Evolutionary conservation across 2,329 filamentous ascomycete species (phyloP).

Genomic region (Fusarium zealandicum): DNA sequence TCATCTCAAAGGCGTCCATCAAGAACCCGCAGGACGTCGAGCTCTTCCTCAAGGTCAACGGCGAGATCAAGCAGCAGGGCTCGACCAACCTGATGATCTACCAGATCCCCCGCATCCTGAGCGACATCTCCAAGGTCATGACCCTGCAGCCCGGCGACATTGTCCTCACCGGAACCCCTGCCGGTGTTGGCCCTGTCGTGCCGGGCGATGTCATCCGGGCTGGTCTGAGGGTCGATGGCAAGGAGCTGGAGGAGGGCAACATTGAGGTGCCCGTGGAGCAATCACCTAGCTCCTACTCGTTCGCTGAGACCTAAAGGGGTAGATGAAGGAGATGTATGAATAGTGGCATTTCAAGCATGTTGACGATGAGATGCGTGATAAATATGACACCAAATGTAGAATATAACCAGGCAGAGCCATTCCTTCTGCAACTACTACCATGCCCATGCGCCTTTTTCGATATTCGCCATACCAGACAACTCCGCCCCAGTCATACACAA

Average conservation of each 20-base stretch:
- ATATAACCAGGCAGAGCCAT: constrained; percentile 9
- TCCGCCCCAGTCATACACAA: neutral
- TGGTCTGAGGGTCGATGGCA: constrained; percentile 79
- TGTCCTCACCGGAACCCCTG: constrained; percentile 94
- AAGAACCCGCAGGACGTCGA: constrained; percentile 88
- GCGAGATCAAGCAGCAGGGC: constrained; percentile 78
- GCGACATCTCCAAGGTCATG: constrained; percentile 95
- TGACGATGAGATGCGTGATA: constrained; percentile 2
- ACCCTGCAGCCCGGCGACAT: constrained; percentile 91
- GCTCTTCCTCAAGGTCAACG: constrained; percentile 86
- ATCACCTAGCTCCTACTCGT: constrained; percentile 78
- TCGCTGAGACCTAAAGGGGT: constrained; percentile 68
- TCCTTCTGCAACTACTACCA: neutral
- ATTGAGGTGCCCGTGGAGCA: constrained; percentile 87
- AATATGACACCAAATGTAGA: constrained; percentile 13
- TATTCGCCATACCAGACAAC: neutral
- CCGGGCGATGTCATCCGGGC: constrained; percentile 88
- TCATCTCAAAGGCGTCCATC: constrained; percentile 82
- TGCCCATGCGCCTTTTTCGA: constrained; percentile 3
- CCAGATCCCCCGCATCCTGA: constrained; percentile 83
- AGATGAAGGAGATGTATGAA: neutral
- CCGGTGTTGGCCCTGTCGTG: constrained; percentile 87
- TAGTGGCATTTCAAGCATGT: neutral
- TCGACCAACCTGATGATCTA: constrained; percentile 96
- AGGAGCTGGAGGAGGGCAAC: constrained; percentile 82